Base-by-base conservation (phyloP, 2,329 filamentous ascomycete genomes). In the Botryotinia globosa region DNA sequence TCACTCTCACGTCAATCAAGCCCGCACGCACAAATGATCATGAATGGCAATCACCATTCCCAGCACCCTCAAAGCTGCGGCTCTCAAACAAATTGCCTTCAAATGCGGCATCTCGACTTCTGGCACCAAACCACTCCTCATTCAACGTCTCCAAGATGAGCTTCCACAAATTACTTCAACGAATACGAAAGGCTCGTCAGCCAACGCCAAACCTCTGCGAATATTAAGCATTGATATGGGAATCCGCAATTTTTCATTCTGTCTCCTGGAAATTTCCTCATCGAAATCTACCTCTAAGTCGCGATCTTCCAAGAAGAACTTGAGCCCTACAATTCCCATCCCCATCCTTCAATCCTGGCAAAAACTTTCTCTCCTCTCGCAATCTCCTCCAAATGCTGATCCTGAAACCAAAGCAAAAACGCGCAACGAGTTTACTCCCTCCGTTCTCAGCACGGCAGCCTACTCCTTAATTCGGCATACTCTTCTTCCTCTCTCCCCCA, bases 191-290 rank as follows among this genome's bases (percentile, higher is more conserved):
- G 29, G 75, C 78, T 73, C 73, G 39, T 66, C 73, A 54, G 44
- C 75, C 54, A 22, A 54, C 32, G 32, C 74, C 48, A 67, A 74
- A 73, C 72, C 75, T 25, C 48, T 72, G 34, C 76, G 90, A 61
- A 85, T 96, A 37, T 81, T 96, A 48, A 94, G 92, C 79, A 91
- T 97, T 74, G 93, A 97, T 80, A 91, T 96, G 88, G 93, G 93
- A 6, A 92, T 97, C 76, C 89, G 89, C 61, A 97, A 97, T 80
- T 84, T 97, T 6, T 93, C 92, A 1, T 93, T 89, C 80, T 92
- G 91, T 75, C 85, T 93, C 74, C 81, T 92, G 12, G 77, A 79
- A 70, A 64, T 75, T 34, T 72, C 77, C 66, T n/a, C 69, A 29
- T n/a, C 69, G 16, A 69, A 65, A 34, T 61, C 72, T 12, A 69